Conservation (phyloP, 305 asterid genomes). For the Fraxinus dipetala region DNA sequence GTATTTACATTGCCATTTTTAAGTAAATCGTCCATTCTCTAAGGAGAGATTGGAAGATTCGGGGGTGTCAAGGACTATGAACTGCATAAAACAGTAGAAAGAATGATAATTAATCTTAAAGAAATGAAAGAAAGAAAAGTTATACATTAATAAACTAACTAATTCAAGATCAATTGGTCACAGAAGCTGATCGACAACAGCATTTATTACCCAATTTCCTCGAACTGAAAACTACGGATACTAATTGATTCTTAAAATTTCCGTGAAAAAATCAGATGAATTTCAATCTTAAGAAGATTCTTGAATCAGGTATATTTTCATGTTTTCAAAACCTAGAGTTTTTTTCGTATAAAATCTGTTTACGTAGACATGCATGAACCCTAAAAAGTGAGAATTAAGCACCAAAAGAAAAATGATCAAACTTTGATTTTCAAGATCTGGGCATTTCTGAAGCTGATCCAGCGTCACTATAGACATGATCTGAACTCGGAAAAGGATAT, state of each 20-base stretch:
- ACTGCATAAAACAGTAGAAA: not conserved
- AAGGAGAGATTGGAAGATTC: not conserved
- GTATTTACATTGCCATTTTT: not conserved
- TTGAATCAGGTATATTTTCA: not conserved
- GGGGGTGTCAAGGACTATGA: not conserved
- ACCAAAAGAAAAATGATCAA: not conserved
- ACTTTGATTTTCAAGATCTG: not conserved
- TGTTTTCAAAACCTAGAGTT: not conserved
- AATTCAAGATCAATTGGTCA: too few relatives aligned
- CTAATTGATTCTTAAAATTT: too few relatives aligned
- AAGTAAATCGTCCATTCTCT: not conserved
- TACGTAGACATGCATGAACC: not conserved
- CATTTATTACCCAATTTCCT: not conserved
- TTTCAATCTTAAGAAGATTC: too few relatives aligned
- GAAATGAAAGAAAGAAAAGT: too few relatives aligned
- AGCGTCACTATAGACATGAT: not conserved
- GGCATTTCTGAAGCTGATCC: not conserved
- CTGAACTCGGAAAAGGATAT: not conserved
- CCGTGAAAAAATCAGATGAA: not conserved
- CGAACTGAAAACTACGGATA: not conserved
- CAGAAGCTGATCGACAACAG: not conserved
- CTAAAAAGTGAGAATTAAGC: not conserved
- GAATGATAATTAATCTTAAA: too few relatives aligned
- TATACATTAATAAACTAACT: too few relatives aligned
- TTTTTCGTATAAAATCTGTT: not conserved